Conservation (phyloP, 768 basidiomycete genomes). For the Zangia roseola region DNA sequence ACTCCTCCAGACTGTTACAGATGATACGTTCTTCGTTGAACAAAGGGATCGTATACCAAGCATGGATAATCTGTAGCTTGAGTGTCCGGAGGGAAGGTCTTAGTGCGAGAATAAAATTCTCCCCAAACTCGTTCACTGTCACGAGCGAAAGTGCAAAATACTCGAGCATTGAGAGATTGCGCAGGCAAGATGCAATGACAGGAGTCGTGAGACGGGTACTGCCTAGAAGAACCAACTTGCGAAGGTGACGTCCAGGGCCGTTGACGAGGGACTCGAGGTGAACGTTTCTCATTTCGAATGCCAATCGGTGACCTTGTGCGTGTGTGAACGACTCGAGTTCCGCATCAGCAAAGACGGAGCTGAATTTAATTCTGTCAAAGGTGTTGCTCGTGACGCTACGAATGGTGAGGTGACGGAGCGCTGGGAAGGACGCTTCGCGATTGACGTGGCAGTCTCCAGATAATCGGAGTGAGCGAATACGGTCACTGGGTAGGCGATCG, state of each 20-base stretch:
- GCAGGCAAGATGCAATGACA: constrained; percentile 30
- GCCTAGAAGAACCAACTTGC: constrained; percentile 36
- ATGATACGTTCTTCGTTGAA: constrained; percentile 32
- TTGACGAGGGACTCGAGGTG: constrained; percentile 33
- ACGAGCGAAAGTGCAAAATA: constrained; percentile 37
- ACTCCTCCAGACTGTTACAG: constrained; percentile 31
- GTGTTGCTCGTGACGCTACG: constrained; percentile 34
- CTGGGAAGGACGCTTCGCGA: constrained; percentile 4
- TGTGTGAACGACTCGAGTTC: constrained; percentile 37
- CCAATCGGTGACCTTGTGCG: constrained; percentile 32
- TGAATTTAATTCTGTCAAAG: constrained; percentile 33
- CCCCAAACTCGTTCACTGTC: constrained; percentile 34
- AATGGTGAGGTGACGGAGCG: constrained; percentile 32
- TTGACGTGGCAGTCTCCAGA: constrained; percentile 34
- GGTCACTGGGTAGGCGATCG: constrained; percentile 24
- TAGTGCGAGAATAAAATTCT: constrained; percentile 32
- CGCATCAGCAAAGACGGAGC: constrained; percentile 26
- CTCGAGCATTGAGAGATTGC: constrained; percentile 26
- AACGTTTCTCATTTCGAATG: constrained; percentile 36
- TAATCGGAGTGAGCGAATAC: constrained; percentile 32
- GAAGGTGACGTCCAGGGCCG: constrained; percentile 19
- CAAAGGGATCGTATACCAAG: constrained; percentile 31
- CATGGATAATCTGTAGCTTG: constrained; percentile 37
- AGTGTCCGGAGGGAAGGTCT: constrained; percentile 30
- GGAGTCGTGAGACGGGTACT: constrained; percentile 33